Percentiles rank a stretch among this genome's conserved stretches.
Evolutionary conservation across 2,329 filamentous ascomycete species (phyloP).

Genomic region (Claviceps capensis): DNA sequence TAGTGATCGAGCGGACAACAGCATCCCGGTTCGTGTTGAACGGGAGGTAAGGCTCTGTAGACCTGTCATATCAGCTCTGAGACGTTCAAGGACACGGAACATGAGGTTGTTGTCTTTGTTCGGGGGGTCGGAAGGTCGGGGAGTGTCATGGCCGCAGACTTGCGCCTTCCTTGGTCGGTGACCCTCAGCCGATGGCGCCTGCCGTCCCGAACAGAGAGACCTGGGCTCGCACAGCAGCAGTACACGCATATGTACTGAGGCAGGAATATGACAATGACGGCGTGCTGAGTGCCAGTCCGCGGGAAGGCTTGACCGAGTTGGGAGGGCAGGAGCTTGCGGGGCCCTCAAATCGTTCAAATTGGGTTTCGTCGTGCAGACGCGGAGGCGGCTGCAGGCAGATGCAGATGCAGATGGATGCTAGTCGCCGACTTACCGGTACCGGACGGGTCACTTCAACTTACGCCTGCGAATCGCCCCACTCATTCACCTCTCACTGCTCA

Average conservation of each 20-base stretch:
- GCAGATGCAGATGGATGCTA: too few relatives aligned
- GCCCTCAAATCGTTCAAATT: too few relatives aligned
- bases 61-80: conserved; percentile 23
- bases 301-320: too few relatives aligned
- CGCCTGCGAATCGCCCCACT: too few relatives aligned
- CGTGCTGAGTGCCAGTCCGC: too few relatives aligned
- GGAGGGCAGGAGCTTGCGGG: too few relatives aligned
- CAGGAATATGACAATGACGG: conserved; percentile 1
- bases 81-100: conserved; percentile 13
- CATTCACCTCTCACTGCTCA: too few relatives aligned
- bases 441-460: too few relatives aligned
- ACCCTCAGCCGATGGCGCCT: conserved; percentile 4
- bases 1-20: conserved; percentile 15
- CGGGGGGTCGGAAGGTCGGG: background rate
- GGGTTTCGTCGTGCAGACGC: too few relatives aligned
- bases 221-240: background rate
- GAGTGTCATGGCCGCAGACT: background rate
- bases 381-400: too few relatives aligned
- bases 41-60: conserved; percentile 13
- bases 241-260: background rate
- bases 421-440: too few relatives aligned
- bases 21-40: conserved; percentile 9
- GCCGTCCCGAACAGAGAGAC: background rate
- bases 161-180: background rate
- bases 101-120: conserved; percentile 5